phyloP scores from a whole-genome alignment of 2,329 filamentous ascomycete genomes.

The Graphilbum sp. region DNA sequence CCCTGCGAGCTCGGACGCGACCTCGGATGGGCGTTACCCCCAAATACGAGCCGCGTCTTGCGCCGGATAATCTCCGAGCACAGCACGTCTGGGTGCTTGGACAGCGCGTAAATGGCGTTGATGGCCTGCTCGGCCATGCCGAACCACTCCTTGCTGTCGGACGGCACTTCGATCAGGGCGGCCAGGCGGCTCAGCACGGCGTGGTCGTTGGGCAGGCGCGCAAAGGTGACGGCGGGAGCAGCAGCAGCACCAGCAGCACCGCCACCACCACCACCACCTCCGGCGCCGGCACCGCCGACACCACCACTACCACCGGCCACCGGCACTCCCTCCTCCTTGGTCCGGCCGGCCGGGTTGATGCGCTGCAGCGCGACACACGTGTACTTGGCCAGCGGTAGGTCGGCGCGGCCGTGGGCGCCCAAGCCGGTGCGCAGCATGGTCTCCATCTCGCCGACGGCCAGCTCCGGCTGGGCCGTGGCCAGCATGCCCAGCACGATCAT shows the following conservation, averaged over 20 bases:
- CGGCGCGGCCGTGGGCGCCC: constrained; percentile 60
- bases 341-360: constrained; percentile 73
- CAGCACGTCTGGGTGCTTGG: constrained; percentile 83
- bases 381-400: constrained; percentile 82
- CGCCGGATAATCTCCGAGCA: constrained; percentile 81
- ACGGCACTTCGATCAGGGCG: constrained; percentile 69
- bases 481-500: constrained; percentile 98
- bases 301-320: too few relatives aligned
- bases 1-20: constrained; percentile 33
- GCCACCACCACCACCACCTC: too few relatives aligned
- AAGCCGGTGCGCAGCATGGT: constrained; percentile 83
- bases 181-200: constrained; percentile 69
- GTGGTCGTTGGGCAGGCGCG: constrained; percentile 80
- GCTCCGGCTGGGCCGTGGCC: constrained; percentile 78
- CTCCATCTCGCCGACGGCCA: constrained; percentile 90
- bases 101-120: constrained; percentile 83
- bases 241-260: too few relatives aligned
- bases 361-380: constrained; percentile 85
- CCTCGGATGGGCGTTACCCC: constrained; percentile 20
- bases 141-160: constrained; percentile 89
- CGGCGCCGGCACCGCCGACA: too few relatives aligned
- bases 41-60: constrained; percentile 71
- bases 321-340: too few relatives aligned
- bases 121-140: constrained; percentile 94
- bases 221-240: constrained; percentile 47